Conservation (phyloP, 768 basidiomycete genomes). For the Bullera alba region DNA sequence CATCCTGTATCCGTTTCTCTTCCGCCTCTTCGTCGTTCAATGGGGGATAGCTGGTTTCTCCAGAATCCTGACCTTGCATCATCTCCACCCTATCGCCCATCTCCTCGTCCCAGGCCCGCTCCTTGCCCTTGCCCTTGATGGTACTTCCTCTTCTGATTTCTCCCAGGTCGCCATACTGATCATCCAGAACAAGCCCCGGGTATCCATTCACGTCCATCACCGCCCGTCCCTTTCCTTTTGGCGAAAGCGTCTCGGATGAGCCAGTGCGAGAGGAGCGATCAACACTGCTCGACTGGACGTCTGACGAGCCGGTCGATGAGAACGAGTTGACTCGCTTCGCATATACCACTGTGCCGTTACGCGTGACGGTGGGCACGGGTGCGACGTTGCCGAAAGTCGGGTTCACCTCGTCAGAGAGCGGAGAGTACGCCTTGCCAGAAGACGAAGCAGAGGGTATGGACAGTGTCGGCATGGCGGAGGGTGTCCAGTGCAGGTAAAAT, state of each 20-base stretch:
- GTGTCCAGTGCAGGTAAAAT: too few species aligned
- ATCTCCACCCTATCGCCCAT: slow-evolving; percentile 22
- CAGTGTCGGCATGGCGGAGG: slow-evolving; percentile 24
- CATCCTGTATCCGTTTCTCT: slow-evolving; percentile 27
- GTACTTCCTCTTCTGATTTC: not conserved
- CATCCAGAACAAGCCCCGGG: too few species aligned
- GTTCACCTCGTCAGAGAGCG: slow-evolving; percentile 26
- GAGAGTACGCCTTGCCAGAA: slow-evolving; percentile 18
- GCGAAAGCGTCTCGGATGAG: not conserved
- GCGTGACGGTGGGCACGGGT: slow-evolving; percentile 17
- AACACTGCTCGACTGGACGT: not conserved
- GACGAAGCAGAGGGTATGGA: slow-evolving; percentile 6
- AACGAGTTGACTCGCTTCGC: slow-evolving; percentile 4
- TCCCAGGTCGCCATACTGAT: not conserved
- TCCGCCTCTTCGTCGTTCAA: slow-evolving; percentile 29
- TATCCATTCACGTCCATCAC: not conserved
- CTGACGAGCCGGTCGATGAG: not conserved
- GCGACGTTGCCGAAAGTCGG: slow-evolving; percentile 25
- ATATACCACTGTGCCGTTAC: slow-evolving; percentile 29
- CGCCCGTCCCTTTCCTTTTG: not conserved
- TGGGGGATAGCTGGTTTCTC: slow-evolving; percentile 26
- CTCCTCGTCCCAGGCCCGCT: slow-evolving; percentile 26
- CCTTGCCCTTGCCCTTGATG: slow-evolving; percentile 8
- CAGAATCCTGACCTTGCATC: slow-evolving; percentile 1
- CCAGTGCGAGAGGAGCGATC: not conserved